Evolutionary conservation across 495 filamentous ascomycete genomes (phyloP).

Genomic region (Sporormia fimetaria): DNA sequence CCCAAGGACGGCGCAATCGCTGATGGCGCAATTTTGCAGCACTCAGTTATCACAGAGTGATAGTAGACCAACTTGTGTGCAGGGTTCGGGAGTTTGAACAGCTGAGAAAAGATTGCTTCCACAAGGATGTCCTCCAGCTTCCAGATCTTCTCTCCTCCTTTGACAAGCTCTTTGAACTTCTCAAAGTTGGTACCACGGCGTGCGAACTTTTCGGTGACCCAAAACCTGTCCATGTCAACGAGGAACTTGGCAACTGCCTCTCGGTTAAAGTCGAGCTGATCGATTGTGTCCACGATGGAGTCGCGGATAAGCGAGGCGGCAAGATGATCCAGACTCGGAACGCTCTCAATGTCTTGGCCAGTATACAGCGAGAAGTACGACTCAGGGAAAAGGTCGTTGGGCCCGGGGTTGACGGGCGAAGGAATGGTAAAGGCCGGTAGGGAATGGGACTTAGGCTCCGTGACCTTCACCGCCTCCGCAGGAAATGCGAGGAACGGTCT

Average conservation of each 20-base stretch:
- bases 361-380: conserved; percentile 87
- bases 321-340: conserved; percentile 63
- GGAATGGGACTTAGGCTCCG: no score
- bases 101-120: conserved; percentile 90
- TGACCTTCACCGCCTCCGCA: no score
- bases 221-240: conserved; percentile 92
- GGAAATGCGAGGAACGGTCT: conserved; percentile 57
- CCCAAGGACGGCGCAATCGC: conserved; percentile 94
- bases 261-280: conserved; percentile 85
- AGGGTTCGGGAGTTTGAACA: conserved; percentile 75
- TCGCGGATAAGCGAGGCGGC: conserved; percentile 75
- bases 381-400: conserved; percentile 74
- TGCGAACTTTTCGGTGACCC: conserved; percentile 74
- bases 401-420: conserved; percentile 58
- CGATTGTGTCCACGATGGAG: conserved; percentile 82
- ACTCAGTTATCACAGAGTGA: conserved; percentile 85
- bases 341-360: conserved; percentile 82
- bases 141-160: conserved; percentile 63
- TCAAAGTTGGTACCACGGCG: conserved; percentile 89
- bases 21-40: conserved; percentile 87
- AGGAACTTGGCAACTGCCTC: conserved; percentile 75
- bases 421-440: conserved; percentile 69
- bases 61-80: conserved; percentile 96
- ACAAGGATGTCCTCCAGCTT: conserved; percentile 97
- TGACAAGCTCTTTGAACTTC: conserved; percentile 62